A percentile compares a stretch with the other conserved stretches of the same genome.
Evolutionary conservation across 192 early-diverging fungal species (phyloP).

Genomic region (Backusella morwellensis): DNA sequence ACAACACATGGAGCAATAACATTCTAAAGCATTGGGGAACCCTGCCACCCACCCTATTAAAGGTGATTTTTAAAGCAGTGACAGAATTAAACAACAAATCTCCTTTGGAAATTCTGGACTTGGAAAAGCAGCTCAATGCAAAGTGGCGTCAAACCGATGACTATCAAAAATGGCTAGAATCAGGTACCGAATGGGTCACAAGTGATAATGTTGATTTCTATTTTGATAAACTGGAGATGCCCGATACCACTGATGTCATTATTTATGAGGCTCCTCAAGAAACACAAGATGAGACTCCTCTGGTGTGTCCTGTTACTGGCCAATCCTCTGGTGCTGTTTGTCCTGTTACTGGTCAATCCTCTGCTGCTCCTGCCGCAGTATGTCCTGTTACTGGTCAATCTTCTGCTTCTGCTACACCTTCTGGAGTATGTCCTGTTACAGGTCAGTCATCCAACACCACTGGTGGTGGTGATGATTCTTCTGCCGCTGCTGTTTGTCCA

Average conservation of each 20-base stretch:
- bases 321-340: background rate
- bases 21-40: conserved; percentile 39
- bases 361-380: background rate
- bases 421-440: conserved; percentile 11
- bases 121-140: conserved; percentile 15
- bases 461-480: background rate
- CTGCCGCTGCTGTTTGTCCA: background rate
- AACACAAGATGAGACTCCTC: background rate
- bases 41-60: conserved; percentile 31
- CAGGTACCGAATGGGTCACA: background rate
- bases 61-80: conserved; percentile 12
- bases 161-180: conserved; percentile 4
- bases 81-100: background rate
- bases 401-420: background rate
- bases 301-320: conserved; percentile 14
- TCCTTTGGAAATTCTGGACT: background rate
- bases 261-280: conserved; percentile 12
- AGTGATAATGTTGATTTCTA: background rate
- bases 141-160: conserved; percentile 17
- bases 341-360: background rate
- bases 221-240: background rate
- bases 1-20: conserved; percentile 41
- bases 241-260: background rate
- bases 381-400: conserved; percentile 6
- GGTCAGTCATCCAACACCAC: background rate